Percentiles rank a stretch among this genome's conserved stretches.
Conservation (phyloP, 345 rosid species). For the Salix dunnii region DNA sequence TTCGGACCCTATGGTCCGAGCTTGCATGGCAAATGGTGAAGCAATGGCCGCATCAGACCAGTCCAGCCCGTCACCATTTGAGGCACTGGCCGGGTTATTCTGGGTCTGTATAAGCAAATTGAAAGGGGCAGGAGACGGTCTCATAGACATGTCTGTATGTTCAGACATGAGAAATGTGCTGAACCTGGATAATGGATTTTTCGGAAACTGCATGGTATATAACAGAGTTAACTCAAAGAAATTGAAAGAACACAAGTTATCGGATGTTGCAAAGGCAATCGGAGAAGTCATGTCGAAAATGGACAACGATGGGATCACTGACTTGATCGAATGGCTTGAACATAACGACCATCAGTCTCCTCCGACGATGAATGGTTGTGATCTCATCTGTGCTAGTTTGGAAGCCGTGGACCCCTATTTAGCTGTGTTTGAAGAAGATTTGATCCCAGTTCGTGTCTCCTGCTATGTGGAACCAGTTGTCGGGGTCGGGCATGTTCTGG, state of each 20-base stretch:
- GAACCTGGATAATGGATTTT: slow-evolving; percentile 48
- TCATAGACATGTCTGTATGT: slow-evolving; percentile 48
- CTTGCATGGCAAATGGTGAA: slow-evolving; percentile 37
- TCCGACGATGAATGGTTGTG: slow-evolving; percentile 31
- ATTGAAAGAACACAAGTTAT: slow-evolving; percentile 4
- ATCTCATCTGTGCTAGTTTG: slow-evolving; percentile 46
- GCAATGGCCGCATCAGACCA: not conserved
- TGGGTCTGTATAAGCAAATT: slow-evolving; percentile 54
- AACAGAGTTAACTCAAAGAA: slow-evolving; percentile 23
- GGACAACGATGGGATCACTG: slow-evolving; percentile 43
- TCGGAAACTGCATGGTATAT: slow-evolving; percentile 70
- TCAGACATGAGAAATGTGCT: slow-evolving; percentile 46
- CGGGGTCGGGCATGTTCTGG: slow-evolving; percentile 44
- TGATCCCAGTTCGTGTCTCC: slow-evolving; percentile 32
- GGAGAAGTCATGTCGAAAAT: slow-evolving; percentile 32
- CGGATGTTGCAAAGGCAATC: slow-evolving; percentile 37
- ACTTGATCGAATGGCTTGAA: slow-evolving; percentile 59
- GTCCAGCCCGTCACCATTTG: slow-evolving; percentile 33
- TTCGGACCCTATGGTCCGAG: slow-evolving; percentile 36
- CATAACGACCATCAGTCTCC: not conserved
- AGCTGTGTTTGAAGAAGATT: slow-evolving; percentile 40
- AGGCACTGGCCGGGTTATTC: slow-evolving; percentile 53
- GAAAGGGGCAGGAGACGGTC: slow-evolving; percentile 36
- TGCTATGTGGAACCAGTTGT: slow-evolving; percentile 43
- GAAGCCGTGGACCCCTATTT: slow-evolving; percentile 35